Percentiles rank a stretch among this genome's conserved stretches.
phyloP scores from a whole-genome alignment of 2,329 filamentous ascomycete genomes.

The Colletotrichum melonis region DNA sequence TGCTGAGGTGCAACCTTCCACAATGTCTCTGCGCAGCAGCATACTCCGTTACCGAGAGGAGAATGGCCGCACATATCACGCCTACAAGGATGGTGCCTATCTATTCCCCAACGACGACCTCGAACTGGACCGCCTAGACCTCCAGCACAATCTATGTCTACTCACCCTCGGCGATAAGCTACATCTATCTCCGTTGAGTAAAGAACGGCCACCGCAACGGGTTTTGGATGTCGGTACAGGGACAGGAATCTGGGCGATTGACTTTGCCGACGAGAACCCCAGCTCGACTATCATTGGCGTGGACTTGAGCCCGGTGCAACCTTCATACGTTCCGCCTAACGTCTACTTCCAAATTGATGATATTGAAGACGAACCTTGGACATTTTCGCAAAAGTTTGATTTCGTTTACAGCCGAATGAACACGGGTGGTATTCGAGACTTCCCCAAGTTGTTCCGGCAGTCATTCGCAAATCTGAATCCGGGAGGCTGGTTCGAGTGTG shows the following conservation, averaged over 20 bases:
- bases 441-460: constrained; percentile 39
- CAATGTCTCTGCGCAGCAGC: constrained; percentile 48
- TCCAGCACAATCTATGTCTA: constrained; percentile 50
- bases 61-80: constrained; percentile 52
- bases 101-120: constrained; percentile 38
- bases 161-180: constrained; percentile 47
- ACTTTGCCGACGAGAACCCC: constrained; percentile 58
- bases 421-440: constrained; percentile 36
- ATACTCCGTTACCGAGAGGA: constrained; percentile 50
- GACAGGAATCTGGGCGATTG: constrained; percentile 58
- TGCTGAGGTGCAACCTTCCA: constrained; percentile 37
- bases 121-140: constrained; percentile 48
- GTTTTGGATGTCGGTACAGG: constrained; percentile 61
- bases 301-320: constrained; percentile 70
- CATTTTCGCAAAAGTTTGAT: constrained; percentile 45
- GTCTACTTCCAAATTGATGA: constrained; percentile 70
- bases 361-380: constrained; percentile 52
- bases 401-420: constrained; percentile 40
- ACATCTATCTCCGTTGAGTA: constrained; percentile 40
- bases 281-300: constrained; percentile 61
- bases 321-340: constrained; percentile 67
- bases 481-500: constrained; percentile 56
- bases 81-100: constrained; percentile 39
- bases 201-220: constrained; percentile 39
- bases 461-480: constrained; percentile 46